phyloP scores from a whole-genome alignment of 129 eudicot genomes.

The Chrysanthemum lavandulifolium region DNA sequence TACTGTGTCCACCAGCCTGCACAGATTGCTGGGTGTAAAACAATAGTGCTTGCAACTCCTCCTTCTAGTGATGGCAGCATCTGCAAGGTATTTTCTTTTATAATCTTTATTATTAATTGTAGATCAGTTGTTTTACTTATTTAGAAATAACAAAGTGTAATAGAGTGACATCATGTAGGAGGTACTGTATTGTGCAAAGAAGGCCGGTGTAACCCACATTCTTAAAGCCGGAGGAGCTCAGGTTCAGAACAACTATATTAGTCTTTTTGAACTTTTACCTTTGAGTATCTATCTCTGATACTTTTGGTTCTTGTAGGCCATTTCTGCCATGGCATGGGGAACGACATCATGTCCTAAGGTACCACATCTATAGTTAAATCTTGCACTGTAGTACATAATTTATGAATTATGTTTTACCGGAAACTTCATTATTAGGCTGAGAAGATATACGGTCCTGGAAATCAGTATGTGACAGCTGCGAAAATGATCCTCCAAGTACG shows the following conservation, averaged over 20 bases:
- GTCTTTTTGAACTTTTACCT: background rate
- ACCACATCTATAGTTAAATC: constrained; percentile 12
- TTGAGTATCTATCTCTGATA: constrained; percentile 13
- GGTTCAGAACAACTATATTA: constrained; percentile 36
- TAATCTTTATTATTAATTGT: background rate
- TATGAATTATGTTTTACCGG: constrained; percentile 6
- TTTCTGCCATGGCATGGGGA: constrained; percentile 99
- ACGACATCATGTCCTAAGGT: constrained; percentile 97
- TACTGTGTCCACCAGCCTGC: constrained; percentile 67
- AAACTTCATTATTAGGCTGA: constrained; percentile 60
- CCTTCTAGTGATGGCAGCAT: constrained; percentile 90
- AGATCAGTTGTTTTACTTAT: background rate
- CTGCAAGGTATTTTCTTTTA: constrained; percentile 69
- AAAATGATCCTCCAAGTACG: constrained; percentile 97
- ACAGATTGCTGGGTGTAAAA: constrained; percentile 98
- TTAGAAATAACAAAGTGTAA: background rate
- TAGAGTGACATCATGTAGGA: constrained; percentile 52
- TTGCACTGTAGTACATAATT: background rate
- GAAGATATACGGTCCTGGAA: constrained; percentile 98
- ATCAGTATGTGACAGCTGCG: constrained; percentile 99
- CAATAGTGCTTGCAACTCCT: constrained; percentile 96
- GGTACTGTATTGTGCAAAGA: constrained; percentile 95
- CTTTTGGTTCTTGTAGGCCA: constrained; percentile 61
- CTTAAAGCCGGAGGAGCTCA: constrained; percentile 99
- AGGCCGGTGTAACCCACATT: constrained; percentile 98